Evolutionary conservation across 164 flowering plant genomes (phyloP).

Genomic region (Cinnamomum chago): DNA sequence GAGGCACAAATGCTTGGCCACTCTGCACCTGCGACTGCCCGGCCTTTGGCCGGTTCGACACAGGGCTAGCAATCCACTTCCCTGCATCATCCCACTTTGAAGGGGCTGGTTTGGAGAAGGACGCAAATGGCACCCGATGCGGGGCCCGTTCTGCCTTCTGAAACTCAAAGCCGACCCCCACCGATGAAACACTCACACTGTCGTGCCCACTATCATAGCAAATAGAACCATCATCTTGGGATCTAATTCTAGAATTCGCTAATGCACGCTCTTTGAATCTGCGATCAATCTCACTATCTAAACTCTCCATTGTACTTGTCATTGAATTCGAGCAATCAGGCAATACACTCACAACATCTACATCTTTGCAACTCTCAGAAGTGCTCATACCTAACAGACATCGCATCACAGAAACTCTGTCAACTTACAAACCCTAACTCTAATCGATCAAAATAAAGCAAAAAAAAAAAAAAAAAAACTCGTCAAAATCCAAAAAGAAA

Average conservation of each 20-base stretch:
- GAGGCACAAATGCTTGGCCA: conserved; percentile 28
- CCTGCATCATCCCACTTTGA: conserved; percentile 98
- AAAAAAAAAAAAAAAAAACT: too few species aligned
- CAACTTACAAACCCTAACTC: background rate
- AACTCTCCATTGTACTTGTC: conserved; percentile 11
- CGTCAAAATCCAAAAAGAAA: background rate
- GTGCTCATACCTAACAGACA: conserved; percentile 28
- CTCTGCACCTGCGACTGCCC: conserved; percentile 37
- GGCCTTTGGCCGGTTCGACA: conserved; percentile 38
- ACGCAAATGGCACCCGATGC: conserved; percentile 50
- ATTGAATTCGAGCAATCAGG: conserved; percentile 46
- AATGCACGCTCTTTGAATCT: conserved; percentile 32
- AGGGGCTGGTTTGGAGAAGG: conserved; percentile 72
- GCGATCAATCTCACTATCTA: conserved; percentile 32
- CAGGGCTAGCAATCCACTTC: conserved; percentile 94
- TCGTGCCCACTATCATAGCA: conserved; percentile 50
- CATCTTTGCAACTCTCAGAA: conserved; percentile 65
- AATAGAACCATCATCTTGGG: conserved; percentile 36
- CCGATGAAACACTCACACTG: conserved; percentile 23
- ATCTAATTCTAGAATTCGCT: conserved; percentile 40
- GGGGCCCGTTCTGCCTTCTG: conserved; percentile 60
- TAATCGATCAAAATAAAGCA: background rate
- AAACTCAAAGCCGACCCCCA: conserved; percentile 48
- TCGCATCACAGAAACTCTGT: background rate
- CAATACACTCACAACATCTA: conserved; percentile 53